phyloP scores from a whole-genome alignment of 176 grass and related monocot species.

The Bonia amplexicaulis region DNA sequence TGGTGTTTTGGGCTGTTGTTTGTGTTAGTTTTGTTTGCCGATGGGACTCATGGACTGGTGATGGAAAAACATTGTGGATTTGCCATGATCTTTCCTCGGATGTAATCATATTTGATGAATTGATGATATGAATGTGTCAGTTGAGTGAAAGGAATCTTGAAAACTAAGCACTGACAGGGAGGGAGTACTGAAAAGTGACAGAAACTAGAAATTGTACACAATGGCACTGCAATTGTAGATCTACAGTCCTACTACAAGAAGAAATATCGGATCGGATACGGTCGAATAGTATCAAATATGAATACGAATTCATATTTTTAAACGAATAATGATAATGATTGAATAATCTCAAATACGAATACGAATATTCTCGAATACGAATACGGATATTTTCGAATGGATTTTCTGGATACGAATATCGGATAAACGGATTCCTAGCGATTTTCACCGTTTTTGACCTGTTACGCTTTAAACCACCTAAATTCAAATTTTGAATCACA shows the following conservation, averaged over 20 bases:
- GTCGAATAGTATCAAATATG: too few species aligned
- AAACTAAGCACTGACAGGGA: neutral
- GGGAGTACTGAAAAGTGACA: neutral
- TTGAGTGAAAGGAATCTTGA: neutral
- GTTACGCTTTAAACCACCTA: too few species aligned
- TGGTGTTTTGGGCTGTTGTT: neutral
- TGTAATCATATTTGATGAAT: neutral
- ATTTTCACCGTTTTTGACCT: too few species aligned
- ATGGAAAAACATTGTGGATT: neutral
- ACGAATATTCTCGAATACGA: too few species aligned
- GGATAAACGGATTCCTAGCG: too few species aligned
- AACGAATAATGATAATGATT: too few species aligned
- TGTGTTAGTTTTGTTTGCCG: neutral
- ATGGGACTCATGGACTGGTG: neutral
- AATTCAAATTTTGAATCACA: too few species aligned
- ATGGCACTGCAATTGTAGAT: neutral
- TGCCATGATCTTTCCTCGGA: neutral
- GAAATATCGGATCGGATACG: too few species aligned
- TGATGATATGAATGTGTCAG: neutral
- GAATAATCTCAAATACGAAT: too few species aligned
- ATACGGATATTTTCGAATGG: too few species aligned
- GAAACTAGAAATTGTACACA: neutral
- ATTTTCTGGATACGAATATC: too few species aligned
- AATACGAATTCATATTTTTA: too few species aligned
- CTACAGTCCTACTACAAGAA: neutral